These are phyloP conservation scores for Fennellomyces sp. DNA, from an alignment of 371 early-diverging fungal genomes.

Conservation along the genomic window DNA sequence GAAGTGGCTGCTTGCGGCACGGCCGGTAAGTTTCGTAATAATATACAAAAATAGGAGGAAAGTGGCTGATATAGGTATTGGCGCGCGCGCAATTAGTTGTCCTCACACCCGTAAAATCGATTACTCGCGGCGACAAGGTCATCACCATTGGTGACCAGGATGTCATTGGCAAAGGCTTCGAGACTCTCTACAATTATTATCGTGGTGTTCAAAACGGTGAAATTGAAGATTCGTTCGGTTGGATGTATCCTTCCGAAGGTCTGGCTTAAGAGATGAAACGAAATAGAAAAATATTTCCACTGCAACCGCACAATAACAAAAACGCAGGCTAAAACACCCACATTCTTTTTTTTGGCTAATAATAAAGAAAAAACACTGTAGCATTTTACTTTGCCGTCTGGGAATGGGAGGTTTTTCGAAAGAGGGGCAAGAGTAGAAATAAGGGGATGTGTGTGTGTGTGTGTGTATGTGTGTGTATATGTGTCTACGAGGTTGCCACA, in stretches of 20 bases:
- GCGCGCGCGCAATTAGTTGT: constrained; percentile 47
- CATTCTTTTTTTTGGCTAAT: neutral
- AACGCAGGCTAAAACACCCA: neutral
- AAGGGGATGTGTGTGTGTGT: neutral
- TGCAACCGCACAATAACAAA: too few species aligned
- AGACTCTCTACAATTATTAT: constrained; percentile 59
- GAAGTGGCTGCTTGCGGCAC: constrained; percentile 83
- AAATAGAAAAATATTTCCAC: neutral
- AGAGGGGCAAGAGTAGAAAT: neutral
- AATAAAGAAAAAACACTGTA: neutral
- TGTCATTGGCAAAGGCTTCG: constrained; percentile 61
- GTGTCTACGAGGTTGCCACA: neutral
- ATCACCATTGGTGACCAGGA: constrained; percentile 40
- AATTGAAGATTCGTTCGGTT: constrained; percentile 61
- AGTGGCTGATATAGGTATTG: neutral
- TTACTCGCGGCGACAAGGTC: constrained; percentile 59
- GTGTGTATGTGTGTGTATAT: neutral
- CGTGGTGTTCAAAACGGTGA: constrained; percentile 73
- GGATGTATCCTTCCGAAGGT: constrained; percentile 80
- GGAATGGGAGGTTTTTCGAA: too few species aligned
- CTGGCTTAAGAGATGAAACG: constrained; percentile 31
- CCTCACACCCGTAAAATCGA: constrained; percentile 75
- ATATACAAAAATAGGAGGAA: neutral
- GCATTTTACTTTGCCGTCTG: neutral
- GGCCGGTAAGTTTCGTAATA: constrained; percentile 38